Evolutionary conservation across 2,329 filamentous ascomycete genomes (phyloP).

Genomic region (Colletotrichum musicola): DNA sequence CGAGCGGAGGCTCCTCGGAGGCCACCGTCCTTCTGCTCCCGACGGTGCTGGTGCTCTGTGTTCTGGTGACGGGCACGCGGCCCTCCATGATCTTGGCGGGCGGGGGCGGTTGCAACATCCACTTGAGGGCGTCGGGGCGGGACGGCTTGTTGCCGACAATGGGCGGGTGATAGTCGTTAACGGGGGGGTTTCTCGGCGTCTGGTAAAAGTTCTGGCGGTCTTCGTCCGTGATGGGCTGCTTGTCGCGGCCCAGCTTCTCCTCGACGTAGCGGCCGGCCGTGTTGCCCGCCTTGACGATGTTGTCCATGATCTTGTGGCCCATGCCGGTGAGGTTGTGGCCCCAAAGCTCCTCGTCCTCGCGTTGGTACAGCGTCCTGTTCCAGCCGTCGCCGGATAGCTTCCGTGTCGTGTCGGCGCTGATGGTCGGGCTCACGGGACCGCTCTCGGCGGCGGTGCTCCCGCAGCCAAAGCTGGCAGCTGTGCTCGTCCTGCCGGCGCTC

Average conservation of each 20-base stretch:
- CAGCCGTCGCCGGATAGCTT: slow-evolving; percentile 69
- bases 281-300: slow-evolving; percentile 69
- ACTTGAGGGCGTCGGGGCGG: slow-evolving; percentile 78
- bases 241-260: slow-evolving; percentile 65
- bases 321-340: slow-evolving; percentile 70
- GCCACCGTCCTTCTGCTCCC: slow-evolving; percentile 59
- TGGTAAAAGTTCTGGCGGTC: slow-evolving; percentile 71
- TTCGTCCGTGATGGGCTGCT: slow-evolving; percentile 61
- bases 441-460: slow-evolving; percentile 53
- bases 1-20: slow-evolving; percentile 56
- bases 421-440: slow-evolving; percentile 55
- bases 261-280: slow-evolving; percentile 68
- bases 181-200: slow-evolving; percentile 74
- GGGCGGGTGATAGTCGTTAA: slow-evolving; percentile 89
- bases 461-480: slow-evolving; percentile 53
- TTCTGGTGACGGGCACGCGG: slow-evolving; percentile 77
- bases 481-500: slow-evolving; percentile 66
- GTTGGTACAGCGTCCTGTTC: slow-evolving; percentile 84
- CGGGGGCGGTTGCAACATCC: slow-evolving; percentile 96
- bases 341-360: slow-evolving; percentile 91
- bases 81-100: slow-evolving; percentile 91
- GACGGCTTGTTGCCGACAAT: slow-evolving; percentile 82
- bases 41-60: slow-evolving; percentile 68
- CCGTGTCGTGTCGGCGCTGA: slow-evolving; percentile 61
- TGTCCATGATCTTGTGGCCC: slow-evolving; percentile 69